Evolutionary conservation across 306 rosid genomes (phyloP), one percentile per base, ranked within the genome.

Genomic region (Begonia masoniana): DNA sequence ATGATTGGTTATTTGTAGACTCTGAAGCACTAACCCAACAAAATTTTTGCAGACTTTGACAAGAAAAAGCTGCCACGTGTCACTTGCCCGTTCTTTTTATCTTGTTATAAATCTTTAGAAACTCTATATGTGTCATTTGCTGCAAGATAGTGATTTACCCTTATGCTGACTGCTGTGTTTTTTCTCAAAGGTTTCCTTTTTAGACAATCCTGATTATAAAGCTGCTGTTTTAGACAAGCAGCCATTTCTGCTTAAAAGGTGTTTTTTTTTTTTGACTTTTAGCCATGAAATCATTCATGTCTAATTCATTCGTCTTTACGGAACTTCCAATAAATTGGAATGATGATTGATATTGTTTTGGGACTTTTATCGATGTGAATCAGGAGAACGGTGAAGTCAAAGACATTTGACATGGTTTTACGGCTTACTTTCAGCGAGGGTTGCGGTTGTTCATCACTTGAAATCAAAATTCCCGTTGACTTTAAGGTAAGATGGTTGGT

Each of bases 381-480:
- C 79, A 86, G 99, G 87, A 79, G 99, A 75, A 91, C 99, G 9
- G 59, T 60, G 21, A 68, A 50, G 42, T 46, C 71, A 50, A 91
- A 79, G 76, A 71, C 88, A 61, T 73, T 91, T 70, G 96, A 91
- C 66, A 65, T 91, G 82, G 86, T 79, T 61, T 77, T 91, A 74
- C 86, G 76, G 63, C 68, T 91, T 81, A 79, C 75, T 69, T 91
- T 83, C 60, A 74, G 87, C 13, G 88, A 86, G 47, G 95, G 99
- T 64, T 91, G 99, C 41, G 82, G 84, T 47, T 81, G 96, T 63
- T 71, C 78, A 13, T 58, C 73, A 41, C 68, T 62, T 31, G 84
- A 83, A 78, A 70, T 83, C 49, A 83, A 77, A 52, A 60, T 83
- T 67, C 92, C 86, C 0, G 62, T 91, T 43, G 94, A 91, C 74